A percentile compares a stretch with the other conserved stretches of the same genome.
These are phyloP conservation scores for Groenewaldozyma sp. DNA, from an alignment of 1,139 yeast species.

Conservation along the genomic window DNA sequence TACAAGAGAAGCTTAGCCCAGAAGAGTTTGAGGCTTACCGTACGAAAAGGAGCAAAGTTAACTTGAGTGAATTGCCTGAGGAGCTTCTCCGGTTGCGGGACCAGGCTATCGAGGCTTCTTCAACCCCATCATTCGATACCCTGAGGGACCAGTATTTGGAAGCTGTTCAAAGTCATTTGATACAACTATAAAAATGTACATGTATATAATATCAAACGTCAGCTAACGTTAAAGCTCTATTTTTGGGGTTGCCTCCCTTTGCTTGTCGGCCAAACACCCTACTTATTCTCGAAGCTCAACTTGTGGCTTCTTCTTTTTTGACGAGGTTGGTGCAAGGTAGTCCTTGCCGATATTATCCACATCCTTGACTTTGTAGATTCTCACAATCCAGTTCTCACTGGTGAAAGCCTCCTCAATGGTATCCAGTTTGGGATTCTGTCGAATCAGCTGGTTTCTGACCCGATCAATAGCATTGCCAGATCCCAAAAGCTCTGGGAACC, in stretches of 20 bases:
- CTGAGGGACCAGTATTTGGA: not conserved
- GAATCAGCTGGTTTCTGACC: slow-evolving; percentile 75
- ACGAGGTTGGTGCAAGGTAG: slow-evolving; percentile 20
- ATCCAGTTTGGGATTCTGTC: slow-evolving; percentile 54
- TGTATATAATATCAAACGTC: too few species aligned
- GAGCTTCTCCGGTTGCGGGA: not conserved
- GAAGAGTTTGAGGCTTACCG: not conserved
- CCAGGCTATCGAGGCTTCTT: not conserved
- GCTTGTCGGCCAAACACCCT: too few species aligned
- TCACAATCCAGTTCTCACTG: slow-evolving; percentile 91
- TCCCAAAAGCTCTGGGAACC: slow-evolving; percentile 66
- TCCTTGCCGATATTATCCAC: slow-evolving; percentile 82
- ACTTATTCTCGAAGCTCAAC: slow-evolving; percentile 18
- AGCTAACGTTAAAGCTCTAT: too few species aligned
- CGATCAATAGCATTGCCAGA: slow-evolving; percentile 62
- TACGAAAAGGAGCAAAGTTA: not conserved
- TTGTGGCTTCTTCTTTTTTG: slow-evolving; percentile 21
- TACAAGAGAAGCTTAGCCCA: not conserved
- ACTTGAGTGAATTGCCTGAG: not conserved
- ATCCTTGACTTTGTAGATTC: slow-evolving; percentile 89
- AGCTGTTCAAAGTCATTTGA: not conserved
- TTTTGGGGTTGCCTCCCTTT: too few species aligned
- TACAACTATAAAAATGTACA: too few species aligned
- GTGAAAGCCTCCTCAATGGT: slow-evolving; percentile 92
- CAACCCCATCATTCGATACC: not conserved